Base-by-base conservation (phyloP, 148 eudicot genomes). In the Chenopodium berlandieri region DNA sequence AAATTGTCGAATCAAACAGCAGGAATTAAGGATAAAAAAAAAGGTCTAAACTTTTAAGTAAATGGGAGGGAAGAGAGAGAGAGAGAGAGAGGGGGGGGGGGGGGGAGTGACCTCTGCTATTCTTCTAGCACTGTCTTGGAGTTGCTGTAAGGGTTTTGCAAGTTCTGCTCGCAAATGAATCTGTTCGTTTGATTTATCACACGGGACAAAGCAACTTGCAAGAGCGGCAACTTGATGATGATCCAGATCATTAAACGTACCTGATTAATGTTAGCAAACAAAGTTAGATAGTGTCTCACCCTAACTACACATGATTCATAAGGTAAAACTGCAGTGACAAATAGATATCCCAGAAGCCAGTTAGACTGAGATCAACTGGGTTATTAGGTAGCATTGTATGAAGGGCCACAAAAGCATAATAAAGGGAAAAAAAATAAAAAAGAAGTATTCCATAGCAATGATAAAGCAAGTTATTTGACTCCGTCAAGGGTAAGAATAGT, bases 201-300 rank as follows among this genome's bases (percentile, higher is more conserved):
- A 90, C 3, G 98, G 99, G 84, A 94, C 87, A 87, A 96, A 96
- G 87, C 99, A 96, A 88, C 99, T 96, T 71, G 91, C 94, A 73
- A 96, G 91, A 82, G 98, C 94, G 25, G 99, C 99, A 86, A 94
- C 87, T 88, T 96, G 99, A 84, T 96, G 98, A 84, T 88, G 97
- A 89, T 96, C 98, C 77, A 96, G 93, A 87, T 96, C 97, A 78
- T 96, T 96, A 85, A 94, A 96, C 44, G 99, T 96, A 78, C 99
- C 99, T 96, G 80, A 75, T 78, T 25, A 69, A 78, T 65, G 60
- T 54, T 52, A n/a, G 70, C n/a, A 78, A 80, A 78, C 56, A 20
- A 60, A 3, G 13, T 73, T 22, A 67, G 60, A 54, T 54, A 50
- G 25, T 10, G 83, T 63, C 40, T 30, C 23, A 4, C 17, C 48